Evolutionary conservation across 441 rosid genomes (phyloP).

Genomic region (Mallotus japonicus): DNA sequence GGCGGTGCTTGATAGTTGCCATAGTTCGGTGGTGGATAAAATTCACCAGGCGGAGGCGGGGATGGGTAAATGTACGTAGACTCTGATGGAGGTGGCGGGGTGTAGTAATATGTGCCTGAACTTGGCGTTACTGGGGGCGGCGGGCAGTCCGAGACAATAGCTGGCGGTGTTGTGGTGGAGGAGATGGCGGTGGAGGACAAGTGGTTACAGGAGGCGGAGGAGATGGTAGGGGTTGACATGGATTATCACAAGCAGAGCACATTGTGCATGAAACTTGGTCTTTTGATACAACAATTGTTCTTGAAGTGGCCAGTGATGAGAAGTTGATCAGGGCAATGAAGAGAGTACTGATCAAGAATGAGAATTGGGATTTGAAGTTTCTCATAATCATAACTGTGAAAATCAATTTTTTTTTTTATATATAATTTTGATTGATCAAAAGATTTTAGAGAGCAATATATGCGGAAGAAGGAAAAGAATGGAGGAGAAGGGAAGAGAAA

Average conservation of each 20-base stretch:
- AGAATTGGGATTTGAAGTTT: slow-evolving; percentile 8
- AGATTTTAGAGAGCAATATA: background rate
- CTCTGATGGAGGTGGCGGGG: slow-evolving; percentile 25
- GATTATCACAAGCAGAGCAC: slow-evolving; percentile 55
- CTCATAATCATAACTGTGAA: slow-evolving; percentile 18
- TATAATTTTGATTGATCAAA: background rate
- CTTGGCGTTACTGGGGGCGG: slow-evolving; percentile 23
- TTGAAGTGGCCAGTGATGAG: slow-evolving; percentile 13
- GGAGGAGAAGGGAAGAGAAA: background rate
- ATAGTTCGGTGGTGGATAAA: slow-evolving; percentile 28
- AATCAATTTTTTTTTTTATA: background rate
- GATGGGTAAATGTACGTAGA: slow-evolving; percentile 18
- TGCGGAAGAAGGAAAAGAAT: too few relatives aligned
- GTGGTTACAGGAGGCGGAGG: slow-evolving; percentile 22
- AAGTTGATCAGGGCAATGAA: slow-evolving; percentile 21
- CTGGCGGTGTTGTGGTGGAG: slow-evolving; percentile 33
- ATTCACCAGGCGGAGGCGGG: slow-evolving; percentile 27
- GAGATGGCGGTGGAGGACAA: slow-evolving; percentile 24
- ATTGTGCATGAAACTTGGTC: slow-evolving; percentile 42
- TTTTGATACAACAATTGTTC: slow-evolving; percentile 26
- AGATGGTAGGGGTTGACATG: slow-evolving; percentile 40
- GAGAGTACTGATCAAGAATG: slow-evolving; percentile 19
- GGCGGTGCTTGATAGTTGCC: slow-evolving; percentile 24
- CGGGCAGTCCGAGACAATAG: slow-evolving; percentile 33
- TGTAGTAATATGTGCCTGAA: slow-evolving; percentile 16